These are phyloP conservation scores for Neophaeococcomyces mojaviensis DNA, from an alignment of 2,329 filamentous ascomycete genomes.

Conservation along the genomic window DNA sequence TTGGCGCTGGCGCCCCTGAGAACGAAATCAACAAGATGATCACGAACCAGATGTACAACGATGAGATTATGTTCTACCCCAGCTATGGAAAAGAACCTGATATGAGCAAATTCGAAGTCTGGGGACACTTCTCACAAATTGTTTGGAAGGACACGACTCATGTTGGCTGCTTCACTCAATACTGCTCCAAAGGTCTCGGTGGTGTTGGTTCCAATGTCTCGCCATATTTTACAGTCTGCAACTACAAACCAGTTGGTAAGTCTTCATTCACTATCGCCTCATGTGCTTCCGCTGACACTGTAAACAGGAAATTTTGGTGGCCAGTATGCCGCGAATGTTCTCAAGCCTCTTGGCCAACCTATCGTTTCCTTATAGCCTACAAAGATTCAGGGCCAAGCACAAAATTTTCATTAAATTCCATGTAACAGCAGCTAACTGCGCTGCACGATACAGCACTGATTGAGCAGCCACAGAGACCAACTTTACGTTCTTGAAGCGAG, in stretches of 20 bases:
- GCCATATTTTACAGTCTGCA: slow-evolving; percentile 77
- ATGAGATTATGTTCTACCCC: slow-evolving; percentile 56
- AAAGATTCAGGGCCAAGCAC: background rate
- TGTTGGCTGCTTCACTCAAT: slow-evolving; percentile 54
- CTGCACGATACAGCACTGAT: no score
- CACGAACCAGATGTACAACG: slow-evolving; percentile 83
- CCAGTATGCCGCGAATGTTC: slow-evolving; percentile 49
- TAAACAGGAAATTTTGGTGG: slow-evolving; percentile 47
- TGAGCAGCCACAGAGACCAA: no score
- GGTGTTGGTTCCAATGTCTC: slow-evolving; percentile 35
- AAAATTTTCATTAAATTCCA: no score
- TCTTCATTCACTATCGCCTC: slow-evolving; percentile 10
- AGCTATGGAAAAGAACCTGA: slow-evolving; percentile 56
- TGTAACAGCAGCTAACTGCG: no score
- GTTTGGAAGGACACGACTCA: slow-evolving; percentile 58
- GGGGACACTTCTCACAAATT: slow-evolving; percentile 71
- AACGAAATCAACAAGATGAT: slow-evolving; percentile 59
- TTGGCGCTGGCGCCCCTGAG: slow-evolving; percentile 60
- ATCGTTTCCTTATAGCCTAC: slow-evolving; percentile 25
- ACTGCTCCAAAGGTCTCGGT: slow-evolving; percentile 36
- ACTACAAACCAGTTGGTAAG: slow-evolving; percentile 70
- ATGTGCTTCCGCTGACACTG: no score
- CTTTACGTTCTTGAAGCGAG: no score
- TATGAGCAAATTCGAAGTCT: slow-evolving; percentile 55
- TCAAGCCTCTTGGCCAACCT: slow-evolving; percentile 32